Evolutionary conservation across 2,329 filamentous ascomycete species (phyloP), one percentile per base, ranked within the genome.

Genomic region (Apiospora phragmitis): DNA sequence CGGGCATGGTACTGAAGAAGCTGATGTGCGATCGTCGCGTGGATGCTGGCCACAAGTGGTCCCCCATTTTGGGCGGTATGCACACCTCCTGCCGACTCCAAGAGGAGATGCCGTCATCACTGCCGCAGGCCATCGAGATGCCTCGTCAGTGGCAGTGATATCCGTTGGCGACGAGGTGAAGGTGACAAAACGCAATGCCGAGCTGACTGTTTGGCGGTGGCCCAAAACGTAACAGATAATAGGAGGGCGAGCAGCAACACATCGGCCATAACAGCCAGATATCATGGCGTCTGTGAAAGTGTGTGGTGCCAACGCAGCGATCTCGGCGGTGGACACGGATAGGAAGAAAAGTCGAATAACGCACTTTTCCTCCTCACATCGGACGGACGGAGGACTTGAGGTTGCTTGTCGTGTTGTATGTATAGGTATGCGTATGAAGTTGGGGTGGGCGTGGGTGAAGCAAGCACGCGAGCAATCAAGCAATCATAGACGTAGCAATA

Each of bases 41-140:
- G 8, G 92, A 95, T 77, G 73, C 78, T n/a, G 92, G 92, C 0
- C 83, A 83, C 43, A 92, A 89, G 77, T 93, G 89, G 78, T 88
- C 86, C 71, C 92, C 92, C 16, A 85, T 93, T 11, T 94, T 84
- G 92, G 92, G 12, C 85, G 92, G 62, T 94, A 94, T 80, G 91
- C 86, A 0, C 94, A 93, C 77, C 79, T 92, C 55, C 70, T 75
- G 5, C 73, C 72, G 11, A 71, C 69, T 24, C 73, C 69, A 7
- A 75, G 74, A 24, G 77, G 75, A 26, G 80, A 78, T 14, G 77
- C 77, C 42, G 79, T 79, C 1, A 72, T 73, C 41, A 72, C 62
- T 41, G 75, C 88, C 65, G 78, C 72, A 14, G 81, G 88, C 70
- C 85, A 86, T 4, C 86, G 65, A 18, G 73, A 38, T 38, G 21